These are phyloP conservation scores for Eucalyptus paniculata DNA, from an alignment of 345 rosid genomes.

Conservation along the genomic window DNA sequence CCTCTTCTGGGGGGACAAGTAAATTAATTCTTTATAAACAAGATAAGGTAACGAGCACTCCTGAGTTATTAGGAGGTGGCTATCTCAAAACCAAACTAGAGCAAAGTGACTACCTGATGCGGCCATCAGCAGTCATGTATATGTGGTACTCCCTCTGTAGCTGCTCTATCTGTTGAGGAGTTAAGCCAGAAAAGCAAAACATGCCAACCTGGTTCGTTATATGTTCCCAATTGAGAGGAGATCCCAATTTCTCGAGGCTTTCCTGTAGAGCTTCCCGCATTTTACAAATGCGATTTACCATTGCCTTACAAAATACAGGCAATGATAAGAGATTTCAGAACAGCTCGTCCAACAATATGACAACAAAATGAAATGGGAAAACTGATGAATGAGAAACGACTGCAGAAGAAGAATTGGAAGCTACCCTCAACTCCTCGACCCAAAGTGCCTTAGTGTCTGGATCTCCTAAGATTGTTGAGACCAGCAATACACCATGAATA, in stretches of 20 bases:
- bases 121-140: conserved; percentile 84
- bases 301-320: conserved; percentile 21
- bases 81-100: background rate
- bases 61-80: background rate
- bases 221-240: conserved; percentile 81
- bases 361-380: background rate
- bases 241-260: conserved; percentile 78
- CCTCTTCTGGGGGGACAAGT: background rate
- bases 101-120: conserved; percentile 46
- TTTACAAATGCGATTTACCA: conserved; percentile 89
- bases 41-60: background rate
- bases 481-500: conserved; percentile 75
- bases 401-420: background rate
- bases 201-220: conserved; percentile 94
- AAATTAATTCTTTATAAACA: background rate
- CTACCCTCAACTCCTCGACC: conserved; percentile 91
- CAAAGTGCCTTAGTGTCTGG: conserved; percentile 68
- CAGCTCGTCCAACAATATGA: background rate
- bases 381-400: background rate
- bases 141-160: conserved; percentile 71
- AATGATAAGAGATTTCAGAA: background rate
- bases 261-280: conserved; percentile 65
- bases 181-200: conserved; percentile 93
- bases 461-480: conserved; percentile 72
- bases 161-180: conserved; percentile 81